phyloP scores from a whole-genome alignment of 2,329 filamentous ascomycete genomes.

The Whalleya microplaca region DNA sequence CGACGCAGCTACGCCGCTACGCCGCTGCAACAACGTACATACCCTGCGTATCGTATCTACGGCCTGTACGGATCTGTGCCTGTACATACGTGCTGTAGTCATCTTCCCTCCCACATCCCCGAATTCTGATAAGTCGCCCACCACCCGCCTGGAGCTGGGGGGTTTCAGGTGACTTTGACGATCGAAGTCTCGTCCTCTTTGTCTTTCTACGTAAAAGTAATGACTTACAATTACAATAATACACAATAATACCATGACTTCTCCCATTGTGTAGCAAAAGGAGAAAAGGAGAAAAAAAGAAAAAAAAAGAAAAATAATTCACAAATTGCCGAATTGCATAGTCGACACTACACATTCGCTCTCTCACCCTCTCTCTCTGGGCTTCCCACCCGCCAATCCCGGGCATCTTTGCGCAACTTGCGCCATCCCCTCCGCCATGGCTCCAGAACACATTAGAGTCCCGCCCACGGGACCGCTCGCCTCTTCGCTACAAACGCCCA shows the following conservation, averaged over 20 bases:
- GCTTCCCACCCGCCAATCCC: background rate
- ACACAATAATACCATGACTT: constrained; percentile 23
- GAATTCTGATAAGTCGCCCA: constrained; percentile 16
- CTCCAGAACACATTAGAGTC: constrained; percentile 53
- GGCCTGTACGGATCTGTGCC: no score
- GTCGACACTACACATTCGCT: constrained; percentile 6
- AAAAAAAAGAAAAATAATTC: no score
- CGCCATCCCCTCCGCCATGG: constrained; percentile 45
- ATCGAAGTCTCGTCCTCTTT: constrained; percentile 8
- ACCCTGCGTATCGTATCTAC: no score
- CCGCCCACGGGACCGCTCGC: constrained; percentile 43
- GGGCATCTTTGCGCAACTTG: constrained; percentile 1
- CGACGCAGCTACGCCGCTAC: background rate
- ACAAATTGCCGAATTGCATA: constrained; percentile 3
- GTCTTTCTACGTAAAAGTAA: constrained; percentile 4
- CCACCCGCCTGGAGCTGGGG: constrained; percentile 28
- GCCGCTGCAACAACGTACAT: no score
- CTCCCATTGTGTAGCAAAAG: constrained; percentile 19
- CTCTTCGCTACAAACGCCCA: constrained; percentile 39
- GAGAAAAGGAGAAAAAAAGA: no score
- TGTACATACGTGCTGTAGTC: constrained; percentile 6
- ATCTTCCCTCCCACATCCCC: constrained; percentile 2
- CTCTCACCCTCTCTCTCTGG: constrained; percentile 1
- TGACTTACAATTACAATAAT: background rate
- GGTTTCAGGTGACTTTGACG: constrained; percentile 12